These are phyloP conservation scores for Wickerhamomyces silvicola DNA, from an alignment of 805 yeast genomes.

Conservation along the genomic window DNA sequence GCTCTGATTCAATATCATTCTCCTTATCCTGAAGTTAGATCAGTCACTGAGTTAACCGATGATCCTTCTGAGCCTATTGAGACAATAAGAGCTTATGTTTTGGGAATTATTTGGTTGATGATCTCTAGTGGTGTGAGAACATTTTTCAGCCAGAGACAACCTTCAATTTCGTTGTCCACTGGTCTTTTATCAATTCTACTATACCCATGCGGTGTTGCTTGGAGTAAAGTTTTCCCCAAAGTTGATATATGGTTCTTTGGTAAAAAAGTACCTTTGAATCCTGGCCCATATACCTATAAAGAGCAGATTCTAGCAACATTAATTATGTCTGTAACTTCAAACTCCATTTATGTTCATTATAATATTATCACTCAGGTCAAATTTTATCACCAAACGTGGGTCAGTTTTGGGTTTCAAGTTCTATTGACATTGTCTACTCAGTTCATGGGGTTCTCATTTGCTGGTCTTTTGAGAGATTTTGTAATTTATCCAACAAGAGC, in stretches of 20 bases:
- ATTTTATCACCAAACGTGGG: constrained; percentile 25
- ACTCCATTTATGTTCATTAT: constrained; percentile 28
- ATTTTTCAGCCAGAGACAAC: constrained; percentile 50
- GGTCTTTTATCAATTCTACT: constrained; percentile 41
- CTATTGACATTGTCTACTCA: constrained; percentile 49
- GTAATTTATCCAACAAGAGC: constrained; percentile 45
- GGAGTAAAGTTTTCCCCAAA: constrained; percentile 39
- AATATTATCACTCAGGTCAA: constrained; percentile 31
- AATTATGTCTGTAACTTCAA: constrained; percentile 30
- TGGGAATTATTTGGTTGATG: constrained; percentile 39
- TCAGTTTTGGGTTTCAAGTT: constrained; percentile 44
- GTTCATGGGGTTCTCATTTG: constrained; percentile 61
- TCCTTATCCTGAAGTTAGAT: constrained; percentile 64
- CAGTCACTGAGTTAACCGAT: constrained; percentile 48
- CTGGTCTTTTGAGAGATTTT: constrained; percentile 55
- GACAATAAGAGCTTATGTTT: constrained; percentile 36
- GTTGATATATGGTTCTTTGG: constrained; percentile 35
- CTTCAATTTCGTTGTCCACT: constrained; percentile 38
- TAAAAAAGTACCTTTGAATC: constrained; percentile 39
- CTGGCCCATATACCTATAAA: constrained; percentile 59
- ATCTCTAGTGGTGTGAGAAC: constrained; percentile 51
- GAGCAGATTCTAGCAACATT: constrained; percentile 62
- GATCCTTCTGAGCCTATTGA: constrained; percentile 43
- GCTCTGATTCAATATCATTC: constrained; percentile 36
- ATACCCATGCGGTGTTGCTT: constrained; percentile 38